Base-by-base conservation (phyloP, 2,329 filamentous ascomycete genomes). In the Cladophialophora psammophila region DNA sequence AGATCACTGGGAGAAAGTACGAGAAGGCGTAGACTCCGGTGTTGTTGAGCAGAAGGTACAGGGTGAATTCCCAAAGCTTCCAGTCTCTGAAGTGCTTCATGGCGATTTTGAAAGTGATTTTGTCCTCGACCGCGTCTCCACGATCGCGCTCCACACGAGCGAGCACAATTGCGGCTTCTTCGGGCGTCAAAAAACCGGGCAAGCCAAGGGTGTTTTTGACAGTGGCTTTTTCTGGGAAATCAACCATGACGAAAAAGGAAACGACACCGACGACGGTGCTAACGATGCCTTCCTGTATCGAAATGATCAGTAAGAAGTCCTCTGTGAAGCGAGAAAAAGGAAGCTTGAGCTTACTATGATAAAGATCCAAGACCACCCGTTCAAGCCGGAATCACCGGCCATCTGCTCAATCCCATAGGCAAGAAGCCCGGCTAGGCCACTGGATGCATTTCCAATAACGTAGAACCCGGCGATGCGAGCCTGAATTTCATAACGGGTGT, bases 401-500 rank as follows among this genome's bases (percentile, higher is more conserved):
- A 77, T 66, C 31, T 75, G 67, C 36, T 74, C 75, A 42, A 81
- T 75, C 0, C 76, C 77, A 20, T 76, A 80, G 0, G 77, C 79
- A 34, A 80, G 75, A 18, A 81, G 78, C 6, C 73, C 75, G 3
- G 73, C 72, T 34, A 77, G 77, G 1, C 73, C 76, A 50, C 68
- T 69, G 34, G 71, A 40, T 5, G 72, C 54, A 48, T 70, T 66
- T 5, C 70, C 71, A 35, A 74, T 65, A 5, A 74, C 40, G 68
- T 70, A 75, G 50, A 75, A 75, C 1, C 50, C 60, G 10, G 74
- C 68, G 31, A 71, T 67, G 38, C 76, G 67, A 31, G 74, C 75
- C 12, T 71, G 75, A 1, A 79, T 74, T 62, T 80, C 78, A 50
- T 75, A 79, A 2, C 78, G 72, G n/a, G 72, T 74, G 64, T 79